phyloP scores from a whole-genome alignment of 2,329 filamentous ascomycete species.

The Colletotrichum endophyticum region DNA sequence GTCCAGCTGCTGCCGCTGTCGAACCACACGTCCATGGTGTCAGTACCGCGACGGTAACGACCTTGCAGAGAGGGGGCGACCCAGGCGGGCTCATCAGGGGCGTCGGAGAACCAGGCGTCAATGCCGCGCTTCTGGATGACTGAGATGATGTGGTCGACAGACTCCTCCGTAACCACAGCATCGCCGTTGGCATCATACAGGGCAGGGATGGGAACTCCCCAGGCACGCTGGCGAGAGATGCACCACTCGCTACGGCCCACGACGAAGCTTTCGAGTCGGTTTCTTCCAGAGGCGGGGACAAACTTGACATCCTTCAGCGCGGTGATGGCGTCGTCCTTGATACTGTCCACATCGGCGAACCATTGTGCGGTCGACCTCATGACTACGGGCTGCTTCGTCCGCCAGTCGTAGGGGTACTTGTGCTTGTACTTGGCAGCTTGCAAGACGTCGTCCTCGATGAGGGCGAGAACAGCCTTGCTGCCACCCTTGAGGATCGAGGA shows the following conservation, averaged over 20 bases:
- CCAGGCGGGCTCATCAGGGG: constrained; percentile 77
- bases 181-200: constrained; percentile 77
- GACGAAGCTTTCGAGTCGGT: constrained; percentile 83
- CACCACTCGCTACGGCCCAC: constrained; percentile 94
- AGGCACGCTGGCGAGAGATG: constrained; percentile 92
- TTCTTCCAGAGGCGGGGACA: constrained; percentile 75
- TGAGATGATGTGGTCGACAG: constrained; percentile 82
- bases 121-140: constrained; percentile 79
- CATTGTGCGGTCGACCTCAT: constrained; percentile 93
- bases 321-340: constrained; percentile 75
- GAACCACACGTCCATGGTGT: constrained; percentile 99
- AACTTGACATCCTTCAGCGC: constrained; percentile 78
- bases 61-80: constrained; percentile 67
- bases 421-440: constrained; percentile 76
- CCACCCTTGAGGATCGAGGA: constrained; percentile 76
- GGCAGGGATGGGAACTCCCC: constrained; percentile 96
- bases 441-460: constrained; percentile 71
- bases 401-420: constrained; percentile 98
- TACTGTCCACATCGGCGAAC: constrained; percentile 90
- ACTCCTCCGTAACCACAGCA: constrained; percentile 79
- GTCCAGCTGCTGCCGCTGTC: constrained; percentile 97
- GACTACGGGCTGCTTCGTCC: constrained; percentile 91
- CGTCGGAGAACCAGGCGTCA: constrained; percentile 95
- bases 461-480: constrained; percentile 69
- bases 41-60: constrained; percentile 75